Conservation (phyloP, 1,284 basidiomycete species). For the Cystobasidium slooffiae region DNA sequence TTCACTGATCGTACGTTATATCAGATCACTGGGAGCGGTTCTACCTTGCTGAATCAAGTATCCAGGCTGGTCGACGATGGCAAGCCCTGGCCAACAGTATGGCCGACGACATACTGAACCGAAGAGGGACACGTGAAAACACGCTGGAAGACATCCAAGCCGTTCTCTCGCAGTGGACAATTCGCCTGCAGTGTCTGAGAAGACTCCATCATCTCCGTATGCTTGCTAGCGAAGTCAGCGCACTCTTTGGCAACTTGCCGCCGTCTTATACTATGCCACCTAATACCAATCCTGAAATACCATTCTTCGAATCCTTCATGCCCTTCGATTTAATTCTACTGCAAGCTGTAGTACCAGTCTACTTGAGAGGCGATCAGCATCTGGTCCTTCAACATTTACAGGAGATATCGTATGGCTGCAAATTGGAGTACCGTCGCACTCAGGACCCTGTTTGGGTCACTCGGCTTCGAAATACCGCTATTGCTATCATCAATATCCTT, state of each 20-base stretch:
- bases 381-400: conserved; percentile 7
- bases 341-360: conserved; percentile 22
- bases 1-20: conserved; percentile 10
- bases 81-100: conserved; percentile 31
- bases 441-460: conserved; percentile 22
- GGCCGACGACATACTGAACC: conserved; percentile 14
- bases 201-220: conserved; percentile 10
- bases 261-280: conserved; percentile 4
- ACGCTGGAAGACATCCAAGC: conserved; percentile 12
- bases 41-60: not conserved
- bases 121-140: not conserved
- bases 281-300: not conserved
- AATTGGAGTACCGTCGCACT: conserved; percentile 28
- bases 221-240: conserved; percentile 26
- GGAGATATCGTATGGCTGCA: conserved; percentile 31
- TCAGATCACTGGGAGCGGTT: not conserved
- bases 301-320: conserved; percentile 20
- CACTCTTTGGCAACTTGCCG: conserved; percentile 27
- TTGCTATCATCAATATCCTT: conserved; percentile 28
- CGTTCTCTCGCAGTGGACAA: conserved; percentile 4
- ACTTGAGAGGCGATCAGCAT: conserved; percentile 20
- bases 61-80: conserved; percentile 15
- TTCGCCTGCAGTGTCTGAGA: conserved; percentile 20
- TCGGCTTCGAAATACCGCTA: conserved; percentile 20
- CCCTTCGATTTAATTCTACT: conserved; percentile 31